Conservation (phyloP, 805 yeast species). For the Candida pseudofarinosa region DNA sequence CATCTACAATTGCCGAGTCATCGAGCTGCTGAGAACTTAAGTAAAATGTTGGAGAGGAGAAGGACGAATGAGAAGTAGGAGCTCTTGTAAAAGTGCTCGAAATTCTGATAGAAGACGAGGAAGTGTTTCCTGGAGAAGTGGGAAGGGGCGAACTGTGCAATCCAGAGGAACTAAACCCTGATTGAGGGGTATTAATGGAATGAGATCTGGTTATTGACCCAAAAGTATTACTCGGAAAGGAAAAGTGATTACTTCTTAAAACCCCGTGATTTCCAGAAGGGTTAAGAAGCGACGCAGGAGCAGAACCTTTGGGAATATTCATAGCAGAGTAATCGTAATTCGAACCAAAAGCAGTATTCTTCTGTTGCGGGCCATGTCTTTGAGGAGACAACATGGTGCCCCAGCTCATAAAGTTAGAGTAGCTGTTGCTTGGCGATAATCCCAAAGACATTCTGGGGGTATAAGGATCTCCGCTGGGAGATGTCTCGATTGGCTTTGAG, state of each 20-base stretch:
- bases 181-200: background rate
- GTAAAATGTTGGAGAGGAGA: conserved; percentile 10
- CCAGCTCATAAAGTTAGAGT: conserved; percentile 10
- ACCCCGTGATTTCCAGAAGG: conserved; percentile 1
- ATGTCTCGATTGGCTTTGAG: conserved; percentile 14
- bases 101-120: conserved; percentile 1
- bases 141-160: conserved; percentile 4
- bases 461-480: conserved; percentile 3
- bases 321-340: background rate
- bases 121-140: conserved; percentile 8
- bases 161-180: background rate
- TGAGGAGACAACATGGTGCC: conserved; percentile 5
- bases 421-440: conserved; percentile 5
- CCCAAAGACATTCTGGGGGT: background rate
- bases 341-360: background rate
- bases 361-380: conserved; percentile 3
- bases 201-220: background rate
- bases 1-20: conserved; percentile 30
- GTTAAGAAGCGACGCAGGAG: conserved; percentile 9
- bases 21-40: conserved; percentile 2
- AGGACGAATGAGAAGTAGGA: conserved; percentile 11
- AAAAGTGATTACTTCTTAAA: background rate
- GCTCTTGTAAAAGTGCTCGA: conserved; percentile 8
- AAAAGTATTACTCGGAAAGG: background rate
- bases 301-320: background rate